Evolutionary conservation across 345 rosid genomes (phyloP).

Genomic region (Nephelium lappaceum): DNA sequence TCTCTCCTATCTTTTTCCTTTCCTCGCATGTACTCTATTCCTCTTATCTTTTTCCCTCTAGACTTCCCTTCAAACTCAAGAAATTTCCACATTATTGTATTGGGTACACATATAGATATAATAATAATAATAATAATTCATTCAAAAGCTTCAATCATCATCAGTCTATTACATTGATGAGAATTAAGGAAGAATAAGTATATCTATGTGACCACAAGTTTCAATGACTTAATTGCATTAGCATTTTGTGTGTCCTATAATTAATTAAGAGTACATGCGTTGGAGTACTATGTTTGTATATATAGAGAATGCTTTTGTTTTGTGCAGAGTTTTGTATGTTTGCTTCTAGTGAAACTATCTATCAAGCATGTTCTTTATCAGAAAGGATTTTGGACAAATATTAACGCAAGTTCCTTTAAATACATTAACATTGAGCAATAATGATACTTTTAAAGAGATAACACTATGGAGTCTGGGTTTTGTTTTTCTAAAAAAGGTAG

Average conservation of each 20-base stretch:
- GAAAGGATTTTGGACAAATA: neutral
- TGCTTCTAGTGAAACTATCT: neutral
- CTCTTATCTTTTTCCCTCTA: constrained; percentile 1
- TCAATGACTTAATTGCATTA: neutral
- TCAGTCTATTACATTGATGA: neutral
- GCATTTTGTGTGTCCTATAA: neutral
- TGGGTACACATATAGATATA: neutral
- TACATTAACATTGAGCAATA: too few species aligned
- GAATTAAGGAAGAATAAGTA: neutral
- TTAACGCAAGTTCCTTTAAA: neutral
- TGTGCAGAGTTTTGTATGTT: neutral
- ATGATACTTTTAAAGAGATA: neutral
- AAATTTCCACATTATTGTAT: constrained; percentile 25
- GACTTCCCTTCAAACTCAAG: constrained; percentile 41
- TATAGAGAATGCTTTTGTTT: too few species aligned
- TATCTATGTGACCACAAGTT: neutral
- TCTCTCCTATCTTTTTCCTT: neutral
- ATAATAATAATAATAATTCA: neutral
- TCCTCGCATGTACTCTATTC: constrained; percentile 14
- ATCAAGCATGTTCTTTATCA: too few species aligned
- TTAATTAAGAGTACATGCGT: neutral
- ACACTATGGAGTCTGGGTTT: neutral
- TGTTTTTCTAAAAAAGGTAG: neutral
- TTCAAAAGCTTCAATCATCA: neutral
- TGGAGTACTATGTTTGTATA: too few species aligned